Base-by-base conservation (phyloP, 768 basidiomycete genomes). In the Psilocybe cyanescens region DNA sequence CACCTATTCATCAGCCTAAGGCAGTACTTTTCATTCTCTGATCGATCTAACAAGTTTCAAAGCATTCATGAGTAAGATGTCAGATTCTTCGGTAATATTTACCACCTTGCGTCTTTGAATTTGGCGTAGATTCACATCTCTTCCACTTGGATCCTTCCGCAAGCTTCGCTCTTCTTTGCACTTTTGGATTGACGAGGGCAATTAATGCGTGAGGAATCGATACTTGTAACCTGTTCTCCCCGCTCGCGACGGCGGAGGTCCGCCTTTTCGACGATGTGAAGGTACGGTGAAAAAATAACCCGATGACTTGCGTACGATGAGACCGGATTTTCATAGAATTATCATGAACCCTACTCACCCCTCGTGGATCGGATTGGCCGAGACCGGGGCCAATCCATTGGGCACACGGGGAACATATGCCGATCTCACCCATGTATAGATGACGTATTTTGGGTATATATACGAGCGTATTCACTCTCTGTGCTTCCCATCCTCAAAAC, bases 361-460 rank as follows among this genome's bases (percentile, higher is more conserved):
- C 49, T 33, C 33, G 8, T 4, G 4, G 4, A 33, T 33, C 48
- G 49, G 58, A 59, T 51, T 59, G 39, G 50, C 58, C 29, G 51
- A 53, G 51, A 53, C 33, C 41, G 41, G 51, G 31, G 51, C n/a
- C 11, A 7, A 35, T 35, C 51, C 19, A 9, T n/a, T 33, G 31
- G 17, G 29, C 9, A 45, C 41, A 12, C 31, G 31, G 51, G n/a
- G 14, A 37, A 53, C 8, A 24, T 11, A 53, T 28, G n/a, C 51
- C 51, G 51, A 41, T 29, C 39, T 31, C 39, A 14, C 16, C 31
- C 3, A 41, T 33, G 16, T 35, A 52, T 17, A 28, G 3, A n/a
- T 35, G 24, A 37, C 56, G 56, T 24, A 33, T 51, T 46, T 46
- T 53, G 29, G 33, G 58, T 59, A 59, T 59, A 59, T 59, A 59